Evolutionary conservation across 805 yeast genomes (phyloP), one percentile per base, ranked within the genome.

Genomic region (Jamesozyma spencerorum): DNA sequence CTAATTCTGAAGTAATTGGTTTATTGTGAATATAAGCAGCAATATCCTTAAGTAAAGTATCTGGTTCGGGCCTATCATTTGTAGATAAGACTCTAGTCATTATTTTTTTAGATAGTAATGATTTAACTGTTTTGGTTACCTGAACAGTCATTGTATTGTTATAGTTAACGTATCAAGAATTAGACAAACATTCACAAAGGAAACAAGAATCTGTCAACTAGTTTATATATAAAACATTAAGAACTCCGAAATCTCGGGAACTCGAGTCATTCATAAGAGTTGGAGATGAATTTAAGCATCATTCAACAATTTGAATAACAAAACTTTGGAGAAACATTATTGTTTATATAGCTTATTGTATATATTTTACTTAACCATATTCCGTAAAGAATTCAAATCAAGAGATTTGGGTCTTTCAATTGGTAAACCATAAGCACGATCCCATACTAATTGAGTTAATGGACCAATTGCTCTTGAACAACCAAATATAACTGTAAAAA

Each of bases 401-500:
- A 58, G 22, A 40, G 61, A 54, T 71, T 79, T 81, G 58, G 92
- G 92, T 62, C 92, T 74, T 66, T 83, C 92, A 50, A 83, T 80
- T 41, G 92, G 86, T 62, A 81, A 60, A 39, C 90, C 90, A 41
- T 78, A 64, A 49, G 78, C 75, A 49, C 92, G 71, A 68, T 83
- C 92, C 75, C 84, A 76, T 51, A 83, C 77, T 61, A 83, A 70
- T 66, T 83, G 92, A 31, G 85, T 75, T 57, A 83, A 68, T 37
- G 83, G 85, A 50, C 92, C 92, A 46, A 83, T 69, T 31, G 88
- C 77, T 64, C 92, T 77, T 47, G 88, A 77, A 45, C 83, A 88
- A 58, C 88, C 92, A 61, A 83, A 83, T 48, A 81, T 73, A 20
- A 82, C 92, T 27, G 92, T 83, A 69, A 80, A 81, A 72, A 80